Evolutionary conservation across 2,329 filamentous ascomycete species (phyloP).

Genomic region (Paracoccidioides lutzii): DNA sequence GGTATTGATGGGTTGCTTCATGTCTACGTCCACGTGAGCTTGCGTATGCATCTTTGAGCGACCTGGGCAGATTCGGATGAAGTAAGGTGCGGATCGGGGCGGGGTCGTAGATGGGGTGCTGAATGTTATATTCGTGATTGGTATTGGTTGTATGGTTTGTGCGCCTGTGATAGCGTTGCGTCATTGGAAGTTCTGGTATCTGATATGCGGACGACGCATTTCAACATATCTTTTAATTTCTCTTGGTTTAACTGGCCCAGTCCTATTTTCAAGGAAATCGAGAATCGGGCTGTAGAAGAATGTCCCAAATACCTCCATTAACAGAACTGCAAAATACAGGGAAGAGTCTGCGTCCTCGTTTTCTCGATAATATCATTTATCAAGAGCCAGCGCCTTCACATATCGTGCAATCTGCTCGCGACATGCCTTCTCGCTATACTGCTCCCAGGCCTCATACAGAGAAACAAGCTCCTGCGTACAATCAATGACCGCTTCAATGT

Average conservation of each 20-base stretch:
- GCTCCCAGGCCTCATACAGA: constrained; percentile 66
- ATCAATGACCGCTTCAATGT: constrained; percentile 74
- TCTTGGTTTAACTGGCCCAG: not conserved
- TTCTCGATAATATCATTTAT: constrained; percentile 34
- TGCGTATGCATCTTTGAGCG: too few relatives aligned
- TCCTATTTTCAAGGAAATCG: not conserved
- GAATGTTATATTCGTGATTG: not conserved
- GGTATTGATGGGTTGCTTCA: not conserved
- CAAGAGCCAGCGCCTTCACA: constrained; percentile 46
- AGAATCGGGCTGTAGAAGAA: not conserved
- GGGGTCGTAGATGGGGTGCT: too few relatives aligned
- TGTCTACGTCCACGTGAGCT: not conserved
- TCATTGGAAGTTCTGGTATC: not conserved
- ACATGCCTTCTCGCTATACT: constrained; percentile 50
- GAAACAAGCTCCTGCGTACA: constrained; percentile 85
- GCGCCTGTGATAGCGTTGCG: not conserved
- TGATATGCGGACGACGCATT: too few relatives aligned
- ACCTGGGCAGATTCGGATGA: not conserved
- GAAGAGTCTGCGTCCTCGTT: too few relatives aligned
- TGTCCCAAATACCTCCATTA: too few relatives aligned
- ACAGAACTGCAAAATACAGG: too few relatives aligned
- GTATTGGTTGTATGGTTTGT: not conserved
- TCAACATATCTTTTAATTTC: too few relatives aligned
- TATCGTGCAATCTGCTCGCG: constrained; percentile 52
- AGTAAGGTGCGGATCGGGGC: too few relatives aligned